Percentiles rank a stretch among this genome's conserved stretches.
Conservation (phyloP, 257 asterid species). For the Solanum paucissectum region DNA sequence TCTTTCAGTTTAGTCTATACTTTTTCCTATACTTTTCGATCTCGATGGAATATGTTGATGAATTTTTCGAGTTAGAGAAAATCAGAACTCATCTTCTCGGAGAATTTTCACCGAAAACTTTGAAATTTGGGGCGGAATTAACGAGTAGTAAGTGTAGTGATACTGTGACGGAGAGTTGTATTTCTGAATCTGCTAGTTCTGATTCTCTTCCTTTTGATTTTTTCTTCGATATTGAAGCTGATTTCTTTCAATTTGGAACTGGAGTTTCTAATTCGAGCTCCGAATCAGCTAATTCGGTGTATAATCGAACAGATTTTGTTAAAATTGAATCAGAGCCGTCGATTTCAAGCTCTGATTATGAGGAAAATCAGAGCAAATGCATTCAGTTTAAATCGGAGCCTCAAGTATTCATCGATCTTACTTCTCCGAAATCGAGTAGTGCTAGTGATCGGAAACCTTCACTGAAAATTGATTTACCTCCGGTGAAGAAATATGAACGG, state of each 20-base stretch:
- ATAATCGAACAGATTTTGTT: not conserved
- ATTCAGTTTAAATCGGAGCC: conserved; percentile 1
- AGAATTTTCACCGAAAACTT: conserved; percentile 10
- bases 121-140: not conserved
- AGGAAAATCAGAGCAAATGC: not conserved
- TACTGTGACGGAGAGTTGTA: not conserved
- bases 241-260: not conserved
- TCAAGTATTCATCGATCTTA: not conserved
- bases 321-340: not conserved
- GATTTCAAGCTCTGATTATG: not conserved
- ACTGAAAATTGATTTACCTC: conserved; percentile 14
- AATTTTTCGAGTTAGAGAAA: not conserved
- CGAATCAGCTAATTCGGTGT: not conserved
- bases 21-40: not conserved
- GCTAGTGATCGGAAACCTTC: conserved; percentile 10
- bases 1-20: not conserved
- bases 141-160: not conserved
- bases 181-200: not conserved
- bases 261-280: not conserved
- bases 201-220: not conserved
- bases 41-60: not conserved
- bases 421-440: not conserved
- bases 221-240: not conserved
- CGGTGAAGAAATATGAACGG: conserved; percentile 23
- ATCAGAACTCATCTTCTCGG: conserved; percentile 34